Evolutionary conservation across 2,329 filamentous ascomycete genomes (phyloP).

Genomic region (Exophiala xenobiotica): DNA sequence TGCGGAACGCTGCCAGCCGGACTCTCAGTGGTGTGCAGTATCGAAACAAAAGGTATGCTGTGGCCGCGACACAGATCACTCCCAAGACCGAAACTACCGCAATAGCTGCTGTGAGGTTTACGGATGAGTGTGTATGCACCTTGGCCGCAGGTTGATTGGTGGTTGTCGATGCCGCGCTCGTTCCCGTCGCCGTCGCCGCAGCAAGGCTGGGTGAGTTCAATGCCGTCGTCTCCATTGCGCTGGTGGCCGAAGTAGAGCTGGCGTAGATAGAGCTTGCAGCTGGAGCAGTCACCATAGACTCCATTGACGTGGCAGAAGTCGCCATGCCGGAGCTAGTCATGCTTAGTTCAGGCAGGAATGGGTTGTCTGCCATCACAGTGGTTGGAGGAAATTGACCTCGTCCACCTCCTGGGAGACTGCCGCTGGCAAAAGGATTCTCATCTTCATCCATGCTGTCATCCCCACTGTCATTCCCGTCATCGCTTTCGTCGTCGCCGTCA

Average conservation of each 20-base stretch:
- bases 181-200: background rate
- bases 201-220: background rate
- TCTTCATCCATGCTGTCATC: background rate
- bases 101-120: background rate
- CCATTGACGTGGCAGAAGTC: background rate
- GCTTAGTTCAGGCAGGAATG: background rate
- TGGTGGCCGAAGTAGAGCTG: background rate
- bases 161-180: background rate
- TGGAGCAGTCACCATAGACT: background rate
- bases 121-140: background rate
- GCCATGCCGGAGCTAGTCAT: background rate
- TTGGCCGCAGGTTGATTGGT: background rate
- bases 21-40: background rate
- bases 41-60: background rate
- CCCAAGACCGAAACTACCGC: background rate
- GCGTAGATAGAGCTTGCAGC: too few relatives aligned
- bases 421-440: background rate
- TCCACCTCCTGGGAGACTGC: background rate
- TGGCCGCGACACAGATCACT: background rate
- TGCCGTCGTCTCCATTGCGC: background rate
- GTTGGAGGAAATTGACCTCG: background rate
- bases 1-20: background rate
- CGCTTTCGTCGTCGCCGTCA: background rate
- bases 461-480: background rate
- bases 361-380: background rate